Percentiles rank a stretch among this genome's conserved stretches.
Conservation (phyloP, 805 yeast genomes). For the Vanderwaltozyma verrucispora region DNA sequence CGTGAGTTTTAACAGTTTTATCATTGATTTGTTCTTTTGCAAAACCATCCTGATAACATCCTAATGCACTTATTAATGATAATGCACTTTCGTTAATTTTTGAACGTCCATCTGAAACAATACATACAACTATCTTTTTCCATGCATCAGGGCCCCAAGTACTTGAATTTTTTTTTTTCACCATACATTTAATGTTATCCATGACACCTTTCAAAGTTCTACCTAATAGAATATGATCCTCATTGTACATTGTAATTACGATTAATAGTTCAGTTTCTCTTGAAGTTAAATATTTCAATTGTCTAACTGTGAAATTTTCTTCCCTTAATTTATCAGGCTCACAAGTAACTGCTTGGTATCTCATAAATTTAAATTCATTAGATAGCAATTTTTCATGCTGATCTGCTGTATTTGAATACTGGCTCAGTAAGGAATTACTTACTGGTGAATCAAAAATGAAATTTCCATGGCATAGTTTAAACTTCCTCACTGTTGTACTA, state of each 20-base stretch:
- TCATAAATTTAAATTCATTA: conserved; percentile 67
- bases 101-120: conserved; percentile 86
- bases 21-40: conserved; percentile 87
- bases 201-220: conserved; percentile 85
- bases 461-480: conserved; percentile 48
- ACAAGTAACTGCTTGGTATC: conserved; percentile 91
- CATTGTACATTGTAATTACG: conserved; percentile 85
- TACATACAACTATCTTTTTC: conserved; percentile 85
- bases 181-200: conserved; percentile 70
- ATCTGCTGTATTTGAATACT: conserved; percentile 35
- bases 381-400: conserved; percentile 29
- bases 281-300: conserved; percentile 63
- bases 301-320: conserved; percentile 71
- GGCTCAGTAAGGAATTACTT: conserved; percentile 50
- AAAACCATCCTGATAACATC: conserved; percentile 91
- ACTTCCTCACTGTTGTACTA: conserved; percentile 15
- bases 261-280: conserved; percentile 78
- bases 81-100: conserved; percentile 71
- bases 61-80: conserved; percentile 74
- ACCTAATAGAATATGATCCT: conserved; percentile 71
- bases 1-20: conserved; percentile 69
- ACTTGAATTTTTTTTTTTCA: conserved; percentile 50
- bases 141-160: conserved; percentile 92
- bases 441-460: conserved; percentile 85
- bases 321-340: conserved; percentile 64